Evolutionary conservation across 2,329 filamentous ascomycete genomes (phyloP), one percentile per base, ranked within the genome.

Genomic region (Claviceps paspali): DNA sequence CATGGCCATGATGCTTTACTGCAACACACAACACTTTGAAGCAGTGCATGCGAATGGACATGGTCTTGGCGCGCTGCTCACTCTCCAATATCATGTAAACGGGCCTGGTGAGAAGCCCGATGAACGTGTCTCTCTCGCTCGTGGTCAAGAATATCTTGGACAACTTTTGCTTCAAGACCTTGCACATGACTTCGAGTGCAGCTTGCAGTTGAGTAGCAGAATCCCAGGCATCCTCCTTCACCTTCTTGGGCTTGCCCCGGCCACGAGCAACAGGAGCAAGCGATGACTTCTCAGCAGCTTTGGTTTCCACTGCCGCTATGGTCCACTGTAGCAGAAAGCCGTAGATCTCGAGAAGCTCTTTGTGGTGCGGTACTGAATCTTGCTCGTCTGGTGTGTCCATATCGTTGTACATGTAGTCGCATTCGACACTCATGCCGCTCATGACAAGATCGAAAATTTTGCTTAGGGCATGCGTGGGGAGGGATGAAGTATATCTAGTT

Each of bases 21-120:
- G 92, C 87, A 48, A 96, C 84, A 53, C 91, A 98, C 6, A 98
- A 65, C 15, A 96, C 86, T 57, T 94, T 94, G 68, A 95, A 98
- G 40, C 82, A 83, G 61, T 96, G 87, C 84, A 96, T 96, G 33
- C 87, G 77, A 43, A 96, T 88, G 4, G 81, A 67, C 19, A 79
- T 91, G 50, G 73, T 82, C 65, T 96, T 98, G 45, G 87, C 81
- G 43, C 91, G 75, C 53, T 87, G 79, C 58, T 98, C 91, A 56
- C 82, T 95, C 62, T 98, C 91, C 29, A 98, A 67, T 18, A 98
- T 73, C 59, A 95, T 75, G 58, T 96, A 98, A 9, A 94, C 82
- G 1, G 91, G 87, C 28, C 91, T 73, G 0, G 91, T 96, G 48
- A 98, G 81, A 0, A 98, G 68, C 38, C 82, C 78, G 43, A 98